These are phyloP conservation scores for Quercus gilva DNA, from an alignment of 306 rosid genomes.

Conservation along the genomic window DNA sequence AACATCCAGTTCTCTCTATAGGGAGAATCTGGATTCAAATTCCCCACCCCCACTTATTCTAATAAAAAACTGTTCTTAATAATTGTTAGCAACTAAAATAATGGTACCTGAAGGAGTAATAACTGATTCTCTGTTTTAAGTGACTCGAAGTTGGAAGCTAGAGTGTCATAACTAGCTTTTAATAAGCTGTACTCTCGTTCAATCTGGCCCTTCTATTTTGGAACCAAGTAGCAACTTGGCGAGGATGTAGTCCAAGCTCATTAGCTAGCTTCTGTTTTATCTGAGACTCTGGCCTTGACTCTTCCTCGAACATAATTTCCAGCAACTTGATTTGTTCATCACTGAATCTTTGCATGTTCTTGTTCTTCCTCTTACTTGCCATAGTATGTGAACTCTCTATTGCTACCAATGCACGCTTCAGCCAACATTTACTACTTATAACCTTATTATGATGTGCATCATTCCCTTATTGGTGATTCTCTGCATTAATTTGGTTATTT, in stretches of 20 bases:
- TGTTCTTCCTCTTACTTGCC: slow-evolving; percentile 44
- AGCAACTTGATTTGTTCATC: slow-evolving; percentile 80
- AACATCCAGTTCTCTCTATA: no score
- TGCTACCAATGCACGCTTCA: slow-evolving; percentile 1
- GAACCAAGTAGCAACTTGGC: slow-evolving; percentile 93
- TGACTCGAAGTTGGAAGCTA: slow-evolving; percentile 64
- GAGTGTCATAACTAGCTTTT: slow-evolving; percentile 42
- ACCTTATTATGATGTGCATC: slow-evolving; percentile 14
- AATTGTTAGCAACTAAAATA: background rate
- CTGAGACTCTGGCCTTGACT: slow-evolving; percentile 73
- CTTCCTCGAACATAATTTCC: slow-evolving; percentile 68
- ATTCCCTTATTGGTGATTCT: no score
- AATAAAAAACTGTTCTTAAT: background rate
- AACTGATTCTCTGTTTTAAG: slow-evolving; percentile 76
- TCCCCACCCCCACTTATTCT: no score
- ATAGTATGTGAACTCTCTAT: background rate
- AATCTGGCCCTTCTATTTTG: slow-evolving; percentile 88
- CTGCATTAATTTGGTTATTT: background rate
- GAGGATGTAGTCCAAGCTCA: slow-evolving; percentile 86
- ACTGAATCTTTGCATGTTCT: slow-evolving; percentile 67
- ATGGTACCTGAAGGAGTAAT: slow-evolving; percentile 58
- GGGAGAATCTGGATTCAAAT: background rate
- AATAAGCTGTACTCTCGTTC: slow-evolving; percentile 55
- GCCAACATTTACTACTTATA: background rate
- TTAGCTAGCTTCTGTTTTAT: slow-evolving; percentile 69